Evolutionary conservation across 2,329 filamentous ascomycete species (phyloP).

Genomic region (Gaeumannomyces sp.): DNA sequence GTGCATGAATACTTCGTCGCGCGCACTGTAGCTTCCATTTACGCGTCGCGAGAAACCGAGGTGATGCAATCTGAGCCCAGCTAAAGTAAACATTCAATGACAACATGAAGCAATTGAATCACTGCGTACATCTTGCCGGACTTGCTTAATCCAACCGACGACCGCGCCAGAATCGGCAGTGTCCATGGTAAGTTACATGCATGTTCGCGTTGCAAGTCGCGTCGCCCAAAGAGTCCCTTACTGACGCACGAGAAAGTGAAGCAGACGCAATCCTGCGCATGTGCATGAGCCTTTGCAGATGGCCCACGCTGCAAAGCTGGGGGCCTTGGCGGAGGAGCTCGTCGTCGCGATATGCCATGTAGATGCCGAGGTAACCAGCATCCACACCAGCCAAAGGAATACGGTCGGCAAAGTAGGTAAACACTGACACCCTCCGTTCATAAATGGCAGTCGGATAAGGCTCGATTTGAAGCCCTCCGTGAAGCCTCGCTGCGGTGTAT

Average conservation of each 20-base stretch:
- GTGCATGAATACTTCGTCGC: not conserved
- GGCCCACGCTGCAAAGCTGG: conserved; percentile 63
- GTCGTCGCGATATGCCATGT: conserved; percentile 57
- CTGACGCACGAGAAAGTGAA: not conserved
- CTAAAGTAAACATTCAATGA: not conserved
- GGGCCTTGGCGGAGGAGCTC: conserved; percentile 63
- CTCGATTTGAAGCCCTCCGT: conserved; percentile 36
- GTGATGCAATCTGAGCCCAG: not conserved
- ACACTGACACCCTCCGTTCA: conserved; percentile 11
- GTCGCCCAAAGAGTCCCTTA: not conserved
- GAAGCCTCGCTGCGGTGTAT: conserved; percentile 46
- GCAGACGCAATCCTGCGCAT: not conserved
- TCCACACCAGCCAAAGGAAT: not conserved
- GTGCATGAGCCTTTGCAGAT: conserved; percentile 37
- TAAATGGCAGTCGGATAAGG: conserved; percentile 24
- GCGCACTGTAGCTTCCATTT: not conserved
- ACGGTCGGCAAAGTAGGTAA: not conserved
- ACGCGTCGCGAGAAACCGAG: not conserved
- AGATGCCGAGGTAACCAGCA: conserved; percentile 41
- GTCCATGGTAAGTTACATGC: not conserved
- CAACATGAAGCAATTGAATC: not conserved
- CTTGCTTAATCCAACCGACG: not conserved
- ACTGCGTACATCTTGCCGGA: not conserved
- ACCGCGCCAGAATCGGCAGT: not conserved
- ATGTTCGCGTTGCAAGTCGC: not conserved